Conservation (phyloP, 148 eudicot species). For the Nyssa sinensis region DNA sequence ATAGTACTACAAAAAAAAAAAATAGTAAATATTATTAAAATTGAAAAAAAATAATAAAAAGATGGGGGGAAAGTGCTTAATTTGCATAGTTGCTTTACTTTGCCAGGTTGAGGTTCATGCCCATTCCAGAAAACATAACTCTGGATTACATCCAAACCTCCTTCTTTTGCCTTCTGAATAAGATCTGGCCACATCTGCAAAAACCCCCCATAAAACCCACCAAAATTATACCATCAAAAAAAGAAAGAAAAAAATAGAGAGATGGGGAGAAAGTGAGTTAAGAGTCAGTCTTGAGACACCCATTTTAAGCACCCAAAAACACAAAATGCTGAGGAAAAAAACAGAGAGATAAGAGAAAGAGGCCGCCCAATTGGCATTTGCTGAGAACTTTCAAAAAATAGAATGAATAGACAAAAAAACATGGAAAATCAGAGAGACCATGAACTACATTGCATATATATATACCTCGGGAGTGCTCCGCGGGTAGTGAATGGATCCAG, state of each 20-base stretch:
- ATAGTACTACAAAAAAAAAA: conserved; percentile 54
- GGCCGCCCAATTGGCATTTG: neutral
- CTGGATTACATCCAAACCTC: conserved; percentile 87
- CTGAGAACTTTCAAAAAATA: neutral
- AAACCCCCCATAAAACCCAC: conserved; percentile 18
- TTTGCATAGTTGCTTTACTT: conserved; percentile 36
- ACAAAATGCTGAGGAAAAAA: neutral
- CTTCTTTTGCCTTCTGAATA: conserved; percentile 86
- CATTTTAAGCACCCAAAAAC: neutral
- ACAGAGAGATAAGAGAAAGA: conserved; percentile 16
- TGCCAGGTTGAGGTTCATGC: conserved; percentile 86
- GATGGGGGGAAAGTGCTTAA: neutral
- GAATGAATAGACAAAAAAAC: neutral
- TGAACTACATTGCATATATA: conserved; percentile 2
- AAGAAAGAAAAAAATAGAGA: no score
- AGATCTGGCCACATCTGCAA: conserved; percentile 96
- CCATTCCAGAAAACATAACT: conserved; percentile 98
- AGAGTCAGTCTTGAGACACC: no score
- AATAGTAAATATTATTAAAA: conserved; percentile 1
- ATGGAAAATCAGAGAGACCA: neutral
- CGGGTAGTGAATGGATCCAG: conserved; percentile 98
- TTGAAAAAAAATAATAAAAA: neutral
- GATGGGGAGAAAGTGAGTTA: no score
- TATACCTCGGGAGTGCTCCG: conserved; percentile 90
- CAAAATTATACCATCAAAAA: no score